Base-by-base conservation (phyloP, 2,329 filamentous ascomycete species). In the Eurotiales sp. region DNA sequence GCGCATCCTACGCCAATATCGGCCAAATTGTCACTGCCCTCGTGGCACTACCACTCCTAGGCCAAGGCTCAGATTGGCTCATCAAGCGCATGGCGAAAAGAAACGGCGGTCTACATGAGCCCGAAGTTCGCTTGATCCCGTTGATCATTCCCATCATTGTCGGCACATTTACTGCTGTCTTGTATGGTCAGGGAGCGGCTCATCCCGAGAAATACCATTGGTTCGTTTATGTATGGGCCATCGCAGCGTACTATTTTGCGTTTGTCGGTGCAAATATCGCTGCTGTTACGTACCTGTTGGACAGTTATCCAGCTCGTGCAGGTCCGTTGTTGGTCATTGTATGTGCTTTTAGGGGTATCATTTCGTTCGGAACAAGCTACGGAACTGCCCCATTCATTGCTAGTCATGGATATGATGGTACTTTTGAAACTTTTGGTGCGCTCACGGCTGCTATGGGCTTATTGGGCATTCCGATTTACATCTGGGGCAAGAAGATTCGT, bases 301-400 rank as follows among this genome's bases (percentile, higher is more conserved):
- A 77, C 50, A 65, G 68, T 1, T 77, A 76, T 50, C 73, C 73
- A 1, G 64, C 66, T 2, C 64, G 70, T 2, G 67, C 72, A 3
- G 71, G 71, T 0, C 70, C 74, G 0, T 53, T 75, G 2, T 57
- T 77, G 17, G 68, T 77, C 3, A 68, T 77, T 30, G 72, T 77
- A 25, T 76, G 72, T 45, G 72, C 74, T 4, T 66, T 75, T 55
- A 64, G 74, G 2, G 74, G 73, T 0, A 69, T 77, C 37, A 70
- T 77, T 8, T 72, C 68, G 1, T 77, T 77, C 46, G 73, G 73
- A 5, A 59, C 55, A 1, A 71, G 66, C 46, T 73, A 72, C 56
- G 69, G 71, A 10, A 68, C 68, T 14, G 61, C 56, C 3, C 52
- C 56, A 1, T 64, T 65, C 32, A 52, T 64, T 10, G 54, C 51